A percentile compares a stretch with the other conserved stretches of the same genome.
These are phyloP conservation scores for Aureobasidium sp. DNA, from an alignment of 2,329 filamentous ascomycete genomes.

Conservation along the genomic window DNA sequence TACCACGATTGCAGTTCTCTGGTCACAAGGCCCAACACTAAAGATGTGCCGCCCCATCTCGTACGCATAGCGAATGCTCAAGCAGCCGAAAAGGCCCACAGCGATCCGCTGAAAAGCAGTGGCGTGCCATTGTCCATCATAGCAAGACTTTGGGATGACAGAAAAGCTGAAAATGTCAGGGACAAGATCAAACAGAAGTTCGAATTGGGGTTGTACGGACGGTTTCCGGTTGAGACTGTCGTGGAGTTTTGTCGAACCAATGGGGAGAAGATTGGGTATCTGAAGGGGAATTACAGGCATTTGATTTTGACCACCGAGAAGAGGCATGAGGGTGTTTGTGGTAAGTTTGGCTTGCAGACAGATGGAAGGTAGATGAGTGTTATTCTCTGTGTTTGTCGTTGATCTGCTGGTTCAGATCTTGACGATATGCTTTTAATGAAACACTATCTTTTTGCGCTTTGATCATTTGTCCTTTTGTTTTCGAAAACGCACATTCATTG, in stretches of 20 bases:
- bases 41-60: not conserved
- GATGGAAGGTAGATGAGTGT: too few species aligned
- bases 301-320: not conserved
- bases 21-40: not conserved
- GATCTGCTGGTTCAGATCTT: not conserved
- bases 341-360: too few species aligned
- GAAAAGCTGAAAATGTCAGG: not conserved
- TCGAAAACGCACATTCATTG: too few species aligned
- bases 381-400: too few species aligned
- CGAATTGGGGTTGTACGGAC: not conserved
- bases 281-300: not conserved
- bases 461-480: too few species aligned
- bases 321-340: not conserved
- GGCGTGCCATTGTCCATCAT: not conserved
- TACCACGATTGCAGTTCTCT: not conserved
- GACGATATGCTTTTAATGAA: too few species aligned
- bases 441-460: too few species aligned
- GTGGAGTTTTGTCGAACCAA: not conserved
- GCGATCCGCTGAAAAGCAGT: not conserved
- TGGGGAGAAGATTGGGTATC: not conserved
- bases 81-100: not conserved
- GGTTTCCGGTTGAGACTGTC: not conserved
- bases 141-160: not conserved
- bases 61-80: too few species aligned
- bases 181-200: constrained; percentile 9